A percentile compares a stretch with the other conserved stretches of the same genome.
Conservation (phyloP, 2,329 filamentous ascomycete genomes). For the Verticillium isaacii region DNA sequence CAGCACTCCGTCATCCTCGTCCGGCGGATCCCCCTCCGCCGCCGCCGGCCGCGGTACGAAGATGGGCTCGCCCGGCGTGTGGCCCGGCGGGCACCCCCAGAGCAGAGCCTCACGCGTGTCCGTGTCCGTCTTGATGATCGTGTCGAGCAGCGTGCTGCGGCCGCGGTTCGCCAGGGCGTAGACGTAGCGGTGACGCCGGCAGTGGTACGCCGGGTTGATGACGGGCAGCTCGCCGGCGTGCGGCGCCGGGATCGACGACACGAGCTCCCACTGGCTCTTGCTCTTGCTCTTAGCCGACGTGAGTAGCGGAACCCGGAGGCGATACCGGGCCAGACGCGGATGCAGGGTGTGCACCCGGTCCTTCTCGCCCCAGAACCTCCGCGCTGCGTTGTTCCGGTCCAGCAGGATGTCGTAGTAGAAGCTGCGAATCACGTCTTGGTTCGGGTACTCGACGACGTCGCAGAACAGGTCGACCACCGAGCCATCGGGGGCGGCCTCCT, state of each 20-base stretch:
- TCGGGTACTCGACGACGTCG: slow-evolving; percentile 62
- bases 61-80: slow-evolving; percentile 66
- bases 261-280: slow-evolving; percentile 23
- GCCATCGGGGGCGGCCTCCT: slow-evolving; percentile 39
- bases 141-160: slow-evolving; percentile 56
- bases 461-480: slow-evolving; percentile 49
- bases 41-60: slow-evolving; percentile 47
- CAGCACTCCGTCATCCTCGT: slow-evolving; percentile 60
- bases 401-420: slow-evolving; percentile 69
- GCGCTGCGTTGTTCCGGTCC: slow-evolving; percentile 41
- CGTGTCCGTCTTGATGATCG: slow-evolving; percentile 61
- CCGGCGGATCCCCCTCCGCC: slow-evolving; percentile 26
- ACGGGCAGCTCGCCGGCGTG: slow-evolving; percentile 60
- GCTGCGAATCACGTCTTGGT: slow-evolving; percentile 57
- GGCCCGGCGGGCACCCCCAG: slow-evolving; percentile 53
- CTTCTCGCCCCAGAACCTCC: slow-evolving; percentile 36
- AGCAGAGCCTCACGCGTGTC: slow-evolving; percentile 42
- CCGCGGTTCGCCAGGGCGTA: slow-evolving; percentile 55
- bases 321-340: slow-evolving; percentile 37
- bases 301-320: slow-evolving; percentile 27
- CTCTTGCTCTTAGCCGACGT: neutral
- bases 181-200: slow-evolving; percentile 52
- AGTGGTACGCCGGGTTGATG: slow-evolving; percentile 55
- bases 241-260: slow-evolving; percentile 42
- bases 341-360: slow-evolving; percentile 29